Base-by-base conservation (phyloP, 352 stramenopile species). In the Phytophthora fragariae region DNA sequence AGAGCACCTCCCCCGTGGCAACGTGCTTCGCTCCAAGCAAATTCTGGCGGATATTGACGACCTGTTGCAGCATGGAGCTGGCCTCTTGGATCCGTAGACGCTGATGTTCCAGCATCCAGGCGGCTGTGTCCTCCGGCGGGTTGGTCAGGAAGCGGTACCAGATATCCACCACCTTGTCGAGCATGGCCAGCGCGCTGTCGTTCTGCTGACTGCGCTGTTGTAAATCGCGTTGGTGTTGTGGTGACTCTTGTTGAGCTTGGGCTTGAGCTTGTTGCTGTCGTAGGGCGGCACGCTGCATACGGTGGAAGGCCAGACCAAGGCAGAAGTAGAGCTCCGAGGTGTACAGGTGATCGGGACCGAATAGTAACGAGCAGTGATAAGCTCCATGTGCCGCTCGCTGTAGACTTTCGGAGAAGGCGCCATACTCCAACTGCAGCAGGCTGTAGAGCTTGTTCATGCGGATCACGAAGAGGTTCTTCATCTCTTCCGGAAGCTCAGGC, bases 151-250 rank as follows among this genome's bases (percentile, higher is more conserved):
- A 92, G 1, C 83, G 80, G 72, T 92, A 92, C 85, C 84, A 92
- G 50, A 92, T 92, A 66, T 94, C 85, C 31, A 94, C 85, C 11
- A 92, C 81, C 41, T 94, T 94, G 70, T 94, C 87, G 24, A 90
- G 83, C 83, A 92, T 84, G 19, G 81, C 81, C 24, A 94, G 72
- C 27, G 87, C 81, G 49, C 80, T 90, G 37, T 93, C 84, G 5
- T 77, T 75, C 54, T 68, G 69, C 15, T 75, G 73, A 6, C 47
- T 76, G 29, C 69, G 73, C 11, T 80, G 69, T 27, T 85, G 68
- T 17, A 76, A 31, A 24, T 80, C 69, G 24, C 73, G 68, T 70
- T 84, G 74, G 35, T 76, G 50, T 37, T 84, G 58, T 12, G 59
- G 63, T 15, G 53, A 12, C 19, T 76, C 68, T 54, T 75, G 66